Evolutionary conservation across 345 rosid species (phyloP), one percentile per base, ranked within the genome.

Genomic region (Gossypium anomalum): DNA sequence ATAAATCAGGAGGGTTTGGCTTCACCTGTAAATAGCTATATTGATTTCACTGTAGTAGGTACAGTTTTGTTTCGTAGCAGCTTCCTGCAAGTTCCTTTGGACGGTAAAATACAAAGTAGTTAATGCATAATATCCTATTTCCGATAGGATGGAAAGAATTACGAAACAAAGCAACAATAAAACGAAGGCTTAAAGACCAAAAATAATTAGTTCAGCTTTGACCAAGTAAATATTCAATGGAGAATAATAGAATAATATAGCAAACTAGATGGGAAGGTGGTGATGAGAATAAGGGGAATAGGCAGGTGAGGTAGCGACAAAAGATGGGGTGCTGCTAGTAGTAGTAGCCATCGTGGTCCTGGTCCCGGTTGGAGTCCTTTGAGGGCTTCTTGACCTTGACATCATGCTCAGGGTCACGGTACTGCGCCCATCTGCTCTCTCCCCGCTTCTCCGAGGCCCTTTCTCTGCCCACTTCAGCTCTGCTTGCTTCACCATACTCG

Each of bases 381-480:
- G 81, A 43, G 83, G 84, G 59, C 75, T 82, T 75, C 72, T 79
- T 47, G 87, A 63, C 61, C 80, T 78, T 7, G 88, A 78, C 77
- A 69, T 75, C 78, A 78, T 60, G 29, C 23, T 57, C 29, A 57
- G 5, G 9, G 16, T 44, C 29, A 57, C 15, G 12, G 16, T 44
- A 51, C 77, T 76, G 7, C 20, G 65, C 9, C 81, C 80, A 10
- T 71, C 57, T n/a, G 75, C 79, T 60, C 76, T 77, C 47, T 82
- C 90, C 0, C 82, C 81, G 13, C 71, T 76, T 76, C 76, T 81
- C 74, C 87, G 78, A 1, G 91, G 88, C 16, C 91, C 93, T 79
- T 83, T 89, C 86, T 87, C 93, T 0, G 91, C 91, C 93, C 93
- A 87, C 65, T 78, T 86, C 10, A 86, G 79, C 79, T 89, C 91